Evolutionary conservation across 2,329 filamentous ascomycete genomes (phyloP).

Genomic region (Sclerotinia nivalis): DNA sequence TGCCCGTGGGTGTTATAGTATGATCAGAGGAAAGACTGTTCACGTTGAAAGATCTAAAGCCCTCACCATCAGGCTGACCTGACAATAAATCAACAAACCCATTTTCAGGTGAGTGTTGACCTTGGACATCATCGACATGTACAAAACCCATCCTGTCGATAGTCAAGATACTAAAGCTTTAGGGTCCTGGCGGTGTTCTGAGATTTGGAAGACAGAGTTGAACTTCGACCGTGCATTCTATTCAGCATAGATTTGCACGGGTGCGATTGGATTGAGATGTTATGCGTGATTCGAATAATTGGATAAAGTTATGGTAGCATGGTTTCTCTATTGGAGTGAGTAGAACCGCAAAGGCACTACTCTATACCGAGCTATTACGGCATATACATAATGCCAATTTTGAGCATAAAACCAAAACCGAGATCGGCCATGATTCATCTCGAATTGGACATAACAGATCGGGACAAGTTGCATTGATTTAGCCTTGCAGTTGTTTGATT

Average conservation of each 20-base stretch:
- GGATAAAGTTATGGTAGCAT: background rate
- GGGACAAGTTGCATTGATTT: background rate
- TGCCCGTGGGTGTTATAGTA: conserved; percentile 38
- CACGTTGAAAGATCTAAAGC: conserved; percentile 39
- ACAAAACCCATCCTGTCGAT: conserved; percentile 25
- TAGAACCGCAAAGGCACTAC: background rate
- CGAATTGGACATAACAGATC: background rate
- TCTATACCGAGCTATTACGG: background rate
- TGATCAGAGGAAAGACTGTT: conserved; percentile 37
- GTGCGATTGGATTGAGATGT: background rate
- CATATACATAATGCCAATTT: background rate
- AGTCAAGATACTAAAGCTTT: background rate
- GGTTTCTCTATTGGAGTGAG: background rate
- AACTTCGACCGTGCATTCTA: background rate
- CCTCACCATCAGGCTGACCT: conserved; percentile 24
- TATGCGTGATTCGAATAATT: background rate
- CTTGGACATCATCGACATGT: conserved; percentile 22
- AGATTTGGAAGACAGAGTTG: background rate
- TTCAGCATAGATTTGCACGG: background rate
- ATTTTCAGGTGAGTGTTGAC: conserved; percentile 17
- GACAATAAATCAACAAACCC: conserved; percentile 13
- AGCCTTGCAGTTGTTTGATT: background rate
- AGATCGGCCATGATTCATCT: background rate
- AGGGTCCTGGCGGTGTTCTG: background rate
- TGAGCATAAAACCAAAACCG: conserved; percentile 12